Percentiles rank a stretch among this genome's conserved stretches.
Evolutionary conservation across 805 yeast genomes (phyloP).

Genomic region (Saturnispora bothae): DNA sequence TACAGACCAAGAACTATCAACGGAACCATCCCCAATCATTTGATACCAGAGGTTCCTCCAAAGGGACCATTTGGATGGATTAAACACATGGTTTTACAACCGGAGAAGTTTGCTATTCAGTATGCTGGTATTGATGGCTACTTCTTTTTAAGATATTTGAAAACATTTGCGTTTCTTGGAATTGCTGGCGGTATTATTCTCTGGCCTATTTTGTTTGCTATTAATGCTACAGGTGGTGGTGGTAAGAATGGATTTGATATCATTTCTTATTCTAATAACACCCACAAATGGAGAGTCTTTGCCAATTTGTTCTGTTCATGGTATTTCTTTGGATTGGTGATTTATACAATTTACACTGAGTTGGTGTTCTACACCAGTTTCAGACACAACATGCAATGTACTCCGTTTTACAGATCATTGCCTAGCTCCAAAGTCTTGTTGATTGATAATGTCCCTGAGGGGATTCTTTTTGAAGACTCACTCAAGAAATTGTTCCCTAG

Average conservation of each 20-base stretch:
- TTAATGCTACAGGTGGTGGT: conserved; percentile 62
- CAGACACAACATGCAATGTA: conserved; percentile 63
- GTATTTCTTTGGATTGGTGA: conserved; percentile 56
- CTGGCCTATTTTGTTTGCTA: conserved; percentile 64
- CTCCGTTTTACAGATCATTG: conserved; percentile 62
- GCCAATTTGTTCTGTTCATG: conserved; percentile 73
- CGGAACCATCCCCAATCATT: conserved; percentile 35
- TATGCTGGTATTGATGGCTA: conserved; percentile 70
- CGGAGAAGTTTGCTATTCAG: conserved; percentile 55
- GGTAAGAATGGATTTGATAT: conserved; percentile 49
- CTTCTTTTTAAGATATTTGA: conserved; percentile 56
- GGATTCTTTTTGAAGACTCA: conserved; percentile 34
- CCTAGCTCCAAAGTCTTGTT: conserved; percentile 64
- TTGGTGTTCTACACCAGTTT: conserved; percentile 58
- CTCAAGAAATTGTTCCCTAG: conserved; percentile 55
- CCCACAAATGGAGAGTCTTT: conserved; percentile 50
- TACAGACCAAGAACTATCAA: conserved; percentile 43
- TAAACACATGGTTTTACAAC: conserved; percentile 36
- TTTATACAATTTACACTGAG: conserved; percentile 64
- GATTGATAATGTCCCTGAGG: conserved; percentile 54
- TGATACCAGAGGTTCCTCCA: conserved; percentile 23
- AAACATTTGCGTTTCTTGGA: conserved; percentile 43
- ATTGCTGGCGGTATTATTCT: conserved; percentile 42
- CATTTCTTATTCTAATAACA: conserved; percentile 53
- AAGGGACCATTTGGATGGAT: conserved; percentile 43